Base-by-base conservation (phyloP, 1,284 basidiomycete species). In the Thecaphora thlaspeos region DNA sequence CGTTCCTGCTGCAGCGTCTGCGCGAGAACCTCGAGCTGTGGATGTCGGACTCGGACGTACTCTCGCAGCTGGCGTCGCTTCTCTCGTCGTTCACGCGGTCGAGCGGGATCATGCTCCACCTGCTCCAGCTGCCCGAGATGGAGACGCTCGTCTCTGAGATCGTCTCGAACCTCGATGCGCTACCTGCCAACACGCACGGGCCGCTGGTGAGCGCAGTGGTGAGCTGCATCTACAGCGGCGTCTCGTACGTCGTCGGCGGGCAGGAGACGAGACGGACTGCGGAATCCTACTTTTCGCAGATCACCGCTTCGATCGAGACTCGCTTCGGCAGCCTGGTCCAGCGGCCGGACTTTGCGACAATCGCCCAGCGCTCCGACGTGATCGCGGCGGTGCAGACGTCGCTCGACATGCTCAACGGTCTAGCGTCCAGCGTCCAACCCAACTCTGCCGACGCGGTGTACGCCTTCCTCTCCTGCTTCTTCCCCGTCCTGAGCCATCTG, bases 181-280 rank as follows among this genome's bases (percentile, higher is more conserved):
- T 76, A 2, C 72, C 72, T 0, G 71, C 59, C 40, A 59, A 59
- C 48, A 70, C 69, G 14, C 70, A 75, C 43, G 69, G 64, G 15
- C 50, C 59, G 7, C 50, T 76, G 11, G 49, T 74, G 18, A 55
- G 65, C 12, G 69, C 68, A 2, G 44, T 70, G 8, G 67, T 76
- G 11, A 61, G 63, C 45, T 74, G 71, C 52, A 63, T 74, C 48
- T 66, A 71, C 47, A 58, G 58, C 26, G 64, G 61, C 50, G 59
- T 50, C 32, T 62, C 47, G 19, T 28, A 28, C 26, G 26, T 28
- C 26, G n/a, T n/a, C n/a, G 45, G 12, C 23, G 24, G 15, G 41
- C 38, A 34, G n/a, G 54, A 55, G 44, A 43, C 41, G 14, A 43
- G 43, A n/a, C 51, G 50, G 45, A 64, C 60, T 9, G 62, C 54